Percentiles rank a stretch among this genome's conserved stretches.
These are phyloP conservation scores for Hypholoma sublateritium DNA, from an alignment of 768 basidiomycete species.

Conservation along the genomic window DNA sequence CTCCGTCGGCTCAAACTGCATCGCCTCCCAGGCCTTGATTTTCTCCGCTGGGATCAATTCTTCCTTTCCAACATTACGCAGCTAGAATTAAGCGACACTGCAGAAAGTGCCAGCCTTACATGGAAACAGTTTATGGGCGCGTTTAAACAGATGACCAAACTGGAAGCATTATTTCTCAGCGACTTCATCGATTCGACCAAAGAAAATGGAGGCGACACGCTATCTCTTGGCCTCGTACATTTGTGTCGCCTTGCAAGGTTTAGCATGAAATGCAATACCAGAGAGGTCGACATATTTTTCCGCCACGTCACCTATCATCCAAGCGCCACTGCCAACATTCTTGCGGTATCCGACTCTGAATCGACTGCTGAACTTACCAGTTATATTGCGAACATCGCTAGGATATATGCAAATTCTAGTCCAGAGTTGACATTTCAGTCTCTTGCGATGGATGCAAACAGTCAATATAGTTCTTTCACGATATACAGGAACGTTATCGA, in stretches of 20 bases:
- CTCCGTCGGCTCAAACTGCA: too few species aligned
- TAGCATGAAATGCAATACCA: not conserved
- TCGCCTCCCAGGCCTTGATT: too few species aligned
- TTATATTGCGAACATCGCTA: not conserved
- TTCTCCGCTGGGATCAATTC: too few species aligned
- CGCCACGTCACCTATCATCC: not conserved
- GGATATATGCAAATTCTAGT: not conserved
- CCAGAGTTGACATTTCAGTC: not conserved
- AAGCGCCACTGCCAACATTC: not conserved
- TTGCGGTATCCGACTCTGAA: not conserved
- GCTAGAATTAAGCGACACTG: not conserved
- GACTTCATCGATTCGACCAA: not conserved
- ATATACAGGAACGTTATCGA: too few species aligned
- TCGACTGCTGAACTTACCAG: not conserved
- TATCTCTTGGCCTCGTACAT: not conserved
- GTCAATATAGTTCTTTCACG: not conserved
- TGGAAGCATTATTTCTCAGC: not conserved
- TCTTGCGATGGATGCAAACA: not conserved
- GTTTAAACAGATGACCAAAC: not conserved
- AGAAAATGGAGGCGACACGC: not conserved
- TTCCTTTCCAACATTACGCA: not conserved
- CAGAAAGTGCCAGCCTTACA: not conserved
- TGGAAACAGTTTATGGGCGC: not conserved
- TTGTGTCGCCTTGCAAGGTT: not conserved
- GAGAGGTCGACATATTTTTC: not conserved